Conservation (phyloP, 345 rosid species). For the Sisymbrium irio region DNA sequence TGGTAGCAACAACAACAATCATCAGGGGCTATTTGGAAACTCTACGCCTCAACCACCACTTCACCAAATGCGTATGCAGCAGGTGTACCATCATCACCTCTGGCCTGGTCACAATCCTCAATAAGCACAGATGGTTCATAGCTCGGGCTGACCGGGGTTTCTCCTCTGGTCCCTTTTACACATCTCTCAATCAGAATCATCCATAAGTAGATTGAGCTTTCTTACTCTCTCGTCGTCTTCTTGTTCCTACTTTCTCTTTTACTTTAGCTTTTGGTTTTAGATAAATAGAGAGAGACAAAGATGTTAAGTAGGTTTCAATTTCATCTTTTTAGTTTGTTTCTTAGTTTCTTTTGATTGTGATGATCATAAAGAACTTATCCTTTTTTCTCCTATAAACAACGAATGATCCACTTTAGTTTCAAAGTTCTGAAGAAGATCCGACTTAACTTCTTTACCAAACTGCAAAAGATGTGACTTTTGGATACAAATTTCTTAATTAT, state of each 20-base stretch:
- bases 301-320: constrained; percentile 30
- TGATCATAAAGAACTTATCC: constrained; percentile 18
- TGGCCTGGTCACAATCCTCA: constrained; percentile 31
- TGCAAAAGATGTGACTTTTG: background rate
- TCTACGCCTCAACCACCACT: constrained; percentile 19
- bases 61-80: constrained; percentile 33
- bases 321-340: constrained; percentile 28
- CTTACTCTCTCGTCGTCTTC: constrained; percentile 20
- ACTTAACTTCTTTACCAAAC: background rate
- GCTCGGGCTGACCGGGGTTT: background rate
- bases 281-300: constrained; percentile 23
- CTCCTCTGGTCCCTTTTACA: constrained; percentile 23
- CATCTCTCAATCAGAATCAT: constrained; percentile 22
- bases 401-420: background rate
- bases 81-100: constrained; percentile 28
- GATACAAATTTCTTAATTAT: background rate
- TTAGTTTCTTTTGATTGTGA: constrained; percentile 23
- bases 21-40: constrained; percentile 30
- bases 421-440: background rate
- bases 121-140: constrained; percentile 8
- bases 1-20: constrained; percentile 26
- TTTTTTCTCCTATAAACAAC: background rate
- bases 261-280: constrained; percentile 32
- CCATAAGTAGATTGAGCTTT: constrained; percentile 35
- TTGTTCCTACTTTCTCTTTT: background rate